These are phyloP conservation scores for Pelagomonas calceolata DNA, from an alignment of 108 stramenopile genomes.

Conservation along the genomic window DNA sequence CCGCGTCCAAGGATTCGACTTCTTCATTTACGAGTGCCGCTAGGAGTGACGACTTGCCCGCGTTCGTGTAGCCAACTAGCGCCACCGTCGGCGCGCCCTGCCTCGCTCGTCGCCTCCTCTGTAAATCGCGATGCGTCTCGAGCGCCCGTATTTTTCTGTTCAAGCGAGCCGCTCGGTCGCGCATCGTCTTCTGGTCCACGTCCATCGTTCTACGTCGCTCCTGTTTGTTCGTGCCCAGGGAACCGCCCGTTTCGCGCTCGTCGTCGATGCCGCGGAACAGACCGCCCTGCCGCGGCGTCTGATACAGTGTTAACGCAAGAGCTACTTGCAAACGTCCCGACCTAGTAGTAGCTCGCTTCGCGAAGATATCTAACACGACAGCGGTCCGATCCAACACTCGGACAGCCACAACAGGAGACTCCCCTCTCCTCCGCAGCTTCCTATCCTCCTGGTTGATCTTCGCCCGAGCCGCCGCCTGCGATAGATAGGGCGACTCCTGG, in stretches of 20 bases:
- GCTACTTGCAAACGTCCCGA: not conserved
- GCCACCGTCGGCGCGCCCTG: conserved; percentile 68
- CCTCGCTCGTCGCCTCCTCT: not conserved
- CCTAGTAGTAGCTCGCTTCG: not conserved
- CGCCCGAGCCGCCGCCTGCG: not conserved
- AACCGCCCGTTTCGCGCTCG: not conserved
- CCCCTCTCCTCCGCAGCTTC: not conserved
- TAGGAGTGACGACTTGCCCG: conserved; percentile 80
- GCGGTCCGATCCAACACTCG: not conserved
- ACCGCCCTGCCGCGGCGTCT: not conserved
- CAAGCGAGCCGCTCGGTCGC: not conserved
- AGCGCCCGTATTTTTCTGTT: not conserved
- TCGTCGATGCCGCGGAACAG: not conserved
- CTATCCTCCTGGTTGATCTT: not conserved
- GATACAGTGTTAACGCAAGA: not conserved
- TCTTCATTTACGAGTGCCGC: conserved; percentile 55
- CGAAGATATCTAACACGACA: not conserved
- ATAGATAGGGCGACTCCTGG: no score
- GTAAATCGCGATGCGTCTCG: not conserved
- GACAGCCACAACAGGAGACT: not conserved
- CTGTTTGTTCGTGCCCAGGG: not conserved
- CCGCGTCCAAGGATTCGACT: conserved; percentile 54
- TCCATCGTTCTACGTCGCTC: not conserved
- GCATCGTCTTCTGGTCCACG: not conserved
- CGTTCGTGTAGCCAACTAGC: conserved; percentile 91